phyloP scores from a whole-genome alignment of 2,329 filamentous ascomycete genomes.

The Juglanconis oblonga region DNA sequence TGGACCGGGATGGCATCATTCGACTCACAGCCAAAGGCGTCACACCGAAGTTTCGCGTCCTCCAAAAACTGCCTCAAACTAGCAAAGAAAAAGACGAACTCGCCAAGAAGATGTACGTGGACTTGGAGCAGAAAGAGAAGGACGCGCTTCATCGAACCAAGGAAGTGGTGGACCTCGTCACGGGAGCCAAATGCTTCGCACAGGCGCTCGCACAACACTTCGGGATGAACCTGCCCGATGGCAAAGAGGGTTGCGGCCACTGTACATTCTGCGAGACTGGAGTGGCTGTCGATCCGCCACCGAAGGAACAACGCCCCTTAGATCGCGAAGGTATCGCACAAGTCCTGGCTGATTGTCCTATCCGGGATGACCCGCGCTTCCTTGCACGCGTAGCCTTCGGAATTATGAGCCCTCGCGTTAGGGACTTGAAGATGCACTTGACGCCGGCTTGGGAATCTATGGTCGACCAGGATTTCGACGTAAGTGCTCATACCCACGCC shows the following conservation, averaged over 20 bases:
- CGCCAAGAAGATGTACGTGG: conserved; percentile 43
- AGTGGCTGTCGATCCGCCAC: conserved; percentile 34
- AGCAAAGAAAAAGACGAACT: conserved; percentile 41
- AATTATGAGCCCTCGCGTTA: conserved; percentile 55
- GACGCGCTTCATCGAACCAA: conserved; percentile 50
- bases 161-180: conserved; percentile 52
- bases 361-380: conserved; percentile 56
- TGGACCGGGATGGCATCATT: conserved; percentile 47
- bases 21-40: conserved; percentile 51
- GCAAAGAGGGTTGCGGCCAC: conserved; percentile 47
- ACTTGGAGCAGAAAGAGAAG: conserved; percentile 50
- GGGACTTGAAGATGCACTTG: conserved; percentile 44
- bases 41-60: conserved; percentile 51
- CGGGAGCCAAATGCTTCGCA: conserved; percentile 49
- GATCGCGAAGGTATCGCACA: conserved; percentile 37
- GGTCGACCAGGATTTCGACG: conserved; percentile 51
- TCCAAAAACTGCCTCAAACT: conserved; percentile 42
- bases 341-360: conserved; percentile 41
- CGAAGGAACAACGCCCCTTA: conserved; percentile 35
- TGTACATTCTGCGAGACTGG: conserved; percentile 49
- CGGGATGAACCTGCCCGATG: conserved; percentile 47
- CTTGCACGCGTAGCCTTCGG: conserved; percentile 60
- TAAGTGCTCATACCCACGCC: conserved; percentile 26
- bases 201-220: conserved; percentile 53
- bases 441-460: conserved; percentile 48